A percentile compares a stretch with the other conserved stretches of the same genome.
Conservation (phyloP, 1,284 basidiomycete genomes). For the Irpex lacteus region DNA sequence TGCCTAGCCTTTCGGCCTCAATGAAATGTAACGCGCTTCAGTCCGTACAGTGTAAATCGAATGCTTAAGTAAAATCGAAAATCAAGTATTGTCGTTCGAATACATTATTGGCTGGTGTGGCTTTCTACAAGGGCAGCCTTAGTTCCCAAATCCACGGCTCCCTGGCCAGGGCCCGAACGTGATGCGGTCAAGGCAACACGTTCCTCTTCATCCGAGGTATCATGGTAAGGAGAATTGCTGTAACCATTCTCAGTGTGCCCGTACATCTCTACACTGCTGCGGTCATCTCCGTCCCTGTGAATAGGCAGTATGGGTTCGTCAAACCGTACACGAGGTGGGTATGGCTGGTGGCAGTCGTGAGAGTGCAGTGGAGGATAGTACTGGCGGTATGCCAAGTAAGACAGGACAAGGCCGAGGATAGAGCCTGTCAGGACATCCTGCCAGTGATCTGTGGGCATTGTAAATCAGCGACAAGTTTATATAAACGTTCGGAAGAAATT, state of each 20-base stretch:
- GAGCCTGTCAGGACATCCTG: constrained; percentile 85
- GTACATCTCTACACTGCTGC: neutral
- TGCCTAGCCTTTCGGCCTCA: no score
- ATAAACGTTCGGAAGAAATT: neutral
- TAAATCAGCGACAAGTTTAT: no score
- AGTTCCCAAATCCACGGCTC: neutral
- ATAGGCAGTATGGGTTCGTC: constrained; percentile 41
- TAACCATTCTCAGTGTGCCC: neutral
- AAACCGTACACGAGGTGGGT: constrained; percentile 65
- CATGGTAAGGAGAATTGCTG: neutral
- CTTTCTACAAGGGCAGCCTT: neutral
- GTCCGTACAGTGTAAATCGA: no score
- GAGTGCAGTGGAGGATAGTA: constrained; percentile 70
- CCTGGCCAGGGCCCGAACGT: neutral
- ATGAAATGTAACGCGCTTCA: no score
- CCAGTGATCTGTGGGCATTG: constrained; percentile 67
- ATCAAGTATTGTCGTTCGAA: neutral
- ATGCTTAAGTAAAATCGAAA: no score
- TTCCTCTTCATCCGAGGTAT: constrained; percentile 1
- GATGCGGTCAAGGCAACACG: neutral
- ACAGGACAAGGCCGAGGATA: constrained; percentile 67
- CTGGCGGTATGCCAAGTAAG: constrained; percentile 82
- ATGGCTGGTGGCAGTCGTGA: constrained; percentile 66
- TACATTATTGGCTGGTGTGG: neutral
- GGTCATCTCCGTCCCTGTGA: constrained; percentile 18